Evolutionary conservation across 2,329 filamentous ascomycete species (phyloP), one percentile per base, ranked within the genome.

Genomic region (Cryphonectria naterciae): DNA sequence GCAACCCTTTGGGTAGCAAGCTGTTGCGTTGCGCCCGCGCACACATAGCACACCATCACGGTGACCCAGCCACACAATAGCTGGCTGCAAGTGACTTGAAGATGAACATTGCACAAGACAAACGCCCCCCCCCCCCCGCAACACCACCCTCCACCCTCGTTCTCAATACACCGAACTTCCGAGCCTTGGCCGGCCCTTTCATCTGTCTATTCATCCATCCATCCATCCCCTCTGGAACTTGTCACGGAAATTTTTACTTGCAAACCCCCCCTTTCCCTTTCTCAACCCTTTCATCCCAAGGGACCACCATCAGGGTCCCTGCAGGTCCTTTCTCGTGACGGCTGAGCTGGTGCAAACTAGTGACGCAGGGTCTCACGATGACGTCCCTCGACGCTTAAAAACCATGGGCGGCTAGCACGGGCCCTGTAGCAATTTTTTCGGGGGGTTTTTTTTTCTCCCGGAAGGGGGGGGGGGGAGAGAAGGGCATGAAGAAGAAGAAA

Each of bases 301-400:
- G 46, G 32, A n/a, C 64, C 49, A 43, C 46, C 43, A 49, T 3
- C 19, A 56, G 49, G 64, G 64, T 37, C 49, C 64, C 64, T 56
- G 46, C 46, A 58, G 49, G 65, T 28, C 52, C 52, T 28, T 22
- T 39, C 15, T 49, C 25, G 52, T 49, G 62, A 32, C 15, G 28
- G 25, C 63, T 2, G 19, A 35, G 65, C 37, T 35, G 58, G 49
- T 39, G 32, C 46, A 43, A 60, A 60, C 52, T 67, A 66, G 43
- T 58, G 52, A 67, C 32, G 65, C 65, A 67, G 65, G 65, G 65
- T 67, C 65, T 56, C 25, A 54, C 37, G 13, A 67, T 65, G 63
- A 65, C 63, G 63, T 65, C 41, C 62, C 28, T 46, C 7, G 60
- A 62, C 60, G 35, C 54, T 13, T 32, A n/a, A 39, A 39, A 37